A percentile compares a stretch with the other conserved stretches of the same genome.
Conservation (phyloP, 2,329 filamentous ascomycete genomes). For the Botryotinia calthae region DNA sequence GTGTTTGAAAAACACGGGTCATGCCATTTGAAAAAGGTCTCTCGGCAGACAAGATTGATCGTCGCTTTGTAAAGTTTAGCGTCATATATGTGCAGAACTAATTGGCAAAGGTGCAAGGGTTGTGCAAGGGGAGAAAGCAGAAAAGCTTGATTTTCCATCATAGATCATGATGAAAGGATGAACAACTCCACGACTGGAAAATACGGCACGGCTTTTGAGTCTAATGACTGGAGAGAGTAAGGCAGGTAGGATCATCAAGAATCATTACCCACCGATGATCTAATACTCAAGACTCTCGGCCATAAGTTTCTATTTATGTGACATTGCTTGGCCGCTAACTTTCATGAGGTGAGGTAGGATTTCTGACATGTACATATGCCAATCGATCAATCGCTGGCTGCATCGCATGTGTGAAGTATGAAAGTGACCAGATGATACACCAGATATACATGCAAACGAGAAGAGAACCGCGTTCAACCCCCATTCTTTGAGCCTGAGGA, state of each 20-base stretch:
- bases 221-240: neutral
- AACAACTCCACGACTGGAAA: neutral
- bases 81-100: neutral
- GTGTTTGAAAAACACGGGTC: neutral
- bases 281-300: neutral
- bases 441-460: neutral
- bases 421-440: neutral
- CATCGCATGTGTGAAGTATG: neutral
- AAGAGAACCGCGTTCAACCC: neutral
- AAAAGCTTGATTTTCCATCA: conserved; percentile 3
- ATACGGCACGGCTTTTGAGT: neutral
- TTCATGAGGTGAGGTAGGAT: neutral
- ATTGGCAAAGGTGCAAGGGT: neutral
- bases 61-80: neutral
- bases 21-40: neutral
- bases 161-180: neutral
- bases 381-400: neutral
- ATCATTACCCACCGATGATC: neutral
- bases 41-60: conserved; percentile 5
- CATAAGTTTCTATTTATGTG: neutral
- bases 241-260: neutral
- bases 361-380: neutral
- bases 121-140: neutral
- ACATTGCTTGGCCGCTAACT: neutral
- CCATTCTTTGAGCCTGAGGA: neutral